Evolutionary conservation across 1,284 basidiomycete species (phyloP), one percentile per base, ranked within the genome.

Genomic region (Thecaphora thlaspeos): DNA sequence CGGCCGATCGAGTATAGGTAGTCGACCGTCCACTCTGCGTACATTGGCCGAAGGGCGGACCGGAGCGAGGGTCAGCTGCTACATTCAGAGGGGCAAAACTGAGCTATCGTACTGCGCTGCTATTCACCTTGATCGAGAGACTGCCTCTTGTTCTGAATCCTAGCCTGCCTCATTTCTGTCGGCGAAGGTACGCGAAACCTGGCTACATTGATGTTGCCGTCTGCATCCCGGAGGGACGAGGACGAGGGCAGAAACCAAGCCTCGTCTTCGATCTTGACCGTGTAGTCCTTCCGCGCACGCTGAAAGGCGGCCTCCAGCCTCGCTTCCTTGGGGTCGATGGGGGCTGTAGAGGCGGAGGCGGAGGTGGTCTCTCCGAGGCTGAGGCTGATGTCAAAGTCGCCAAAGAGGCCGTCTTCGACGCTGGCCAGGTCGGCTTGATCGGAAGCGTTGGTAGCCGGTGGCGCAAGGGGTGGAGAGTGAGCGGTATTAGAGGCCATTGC

Each of bases 291-390:
- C 40, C 53, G 59, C 7, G 61, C 61, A 7, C 52, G 43, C 30
- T 59, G 44, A 43, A 64, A 64, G n/a, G 59, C 53, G 2, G 61
- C 61, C 15, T 50, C 30, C 32, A 64, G 43, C 28, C 59, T 64
- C 26, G 56, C 56, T 22, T 49, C 56, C 3, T 53, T 49, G 9
- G 56, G 61, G 41, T 64, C 61, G 15, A 50, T 34, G 22, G 34
- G 18, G 26, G 44, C 45, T 4, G 40, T 47, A 30, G 59, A 52
- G 19, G 48, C 49, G 7, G 26, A 5, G 5, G 26, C 26, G 7
- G 26, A 28, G 26, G 26, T 28, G 26, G 7, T 28, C 26, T 28
- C 26, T 5, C 26, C 26, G 26, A 28, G 5, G 26, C 26, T 28
- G 26, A 28, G 26, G 7, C 7, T 28, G 32, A 64, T 64, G 30